phyloP scores from a whole-genome alignment of 768 basidiomycete genomes.

The Royoungia palumana region DNA sequence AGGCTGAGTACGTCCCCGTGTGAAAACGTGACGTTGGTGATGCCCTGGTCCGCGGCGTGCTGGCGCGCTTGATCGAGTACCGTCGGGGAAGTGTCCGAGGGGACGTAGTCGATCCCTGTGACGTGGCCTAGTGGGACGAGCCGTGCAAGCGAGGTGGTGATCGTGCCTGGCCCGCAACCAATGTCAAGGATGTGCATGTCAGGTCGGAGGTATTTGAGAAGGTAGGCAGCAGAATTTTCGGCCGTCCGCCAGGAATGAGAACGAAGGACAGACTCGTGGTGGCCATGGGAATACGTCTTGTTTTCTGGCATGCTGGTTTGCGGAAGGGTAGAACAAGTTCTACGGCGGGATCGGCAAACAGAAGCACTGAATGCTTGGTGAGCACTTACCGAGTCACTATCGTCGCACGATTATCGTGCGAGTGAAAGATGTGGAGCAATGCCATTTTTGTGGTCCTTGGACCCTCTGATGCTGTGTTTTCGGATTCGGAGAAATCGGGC shows the following conservation, averaged over 20 bases:
- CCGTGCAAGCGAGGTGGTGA: constrained; percentile 42
- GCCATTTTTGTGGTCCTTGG: no score
- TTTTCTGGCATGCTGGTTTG: no score
- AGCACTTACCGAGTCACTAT: no score
- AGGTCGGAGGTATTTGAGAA: constrained; percentile 37
- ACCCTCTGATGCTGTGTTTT: no score
- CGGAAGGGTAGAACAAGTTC: no score
- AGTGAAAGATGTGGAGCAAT: no score
- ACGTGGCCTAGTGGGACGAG: constrained; percentile 41
- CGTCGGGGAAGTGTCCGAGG: constrained; percentile 8
- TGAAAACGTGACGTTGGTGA: constrained; percentile 39
- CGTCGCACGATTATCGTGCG: no score
- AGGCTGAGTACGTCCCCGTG: constrained; percentile 39
- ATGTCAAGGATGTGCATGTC: constrained; percentile 45
- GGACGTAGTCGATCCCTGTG: constrained; percentile 40
- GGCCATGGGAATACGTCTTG: constrained; percentile 23
- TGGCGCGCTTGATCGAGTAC: constrained; percentile 36
- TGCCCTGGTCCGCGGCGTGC: constrained; percentile 24
- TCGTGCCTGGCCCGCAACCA: constrained; percentile 53
- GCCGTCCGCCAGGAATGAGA: constrained; percentile 39
- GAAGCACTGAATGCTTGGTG: no score
- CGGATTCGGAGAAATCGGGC: no score
- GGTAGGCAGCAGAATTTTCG: constrained; percentile 40
- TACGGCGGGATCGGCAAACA: no score
- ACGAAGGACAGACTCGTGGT: constrained; percentile 33